These are phyloP conservation scores for Malus hybrid DNA, from an alignment of 331 rosid species.

Conservation along the genomic window DNA sequence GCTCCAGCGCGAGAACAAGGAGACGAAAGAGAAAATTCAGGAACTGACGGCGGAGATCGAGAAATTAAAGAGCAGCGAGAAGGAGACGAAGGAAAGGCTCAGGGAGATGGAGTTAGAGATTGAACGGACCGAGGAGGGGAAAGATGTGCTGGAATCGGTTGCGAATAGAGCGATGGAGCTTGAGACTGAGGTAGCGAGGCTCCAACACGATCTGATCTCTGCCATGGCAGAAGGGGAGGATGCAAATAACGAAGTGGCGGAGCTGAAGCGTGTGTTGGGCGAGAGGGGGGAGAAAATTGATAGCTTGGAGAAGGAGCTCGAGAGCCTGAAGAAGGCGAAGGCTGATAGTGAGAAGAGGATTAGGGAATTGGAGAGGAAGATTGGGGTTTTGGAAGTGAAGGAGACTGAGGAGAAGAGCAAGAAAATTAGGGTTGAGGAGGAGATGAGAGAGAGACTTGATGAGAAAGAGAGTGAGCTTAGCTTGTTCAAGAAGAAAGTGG, in stretches of 20 bases:
- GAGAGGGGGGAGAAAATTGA: slow-evolving; percentile 48
- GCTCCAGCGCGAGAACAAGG: slow-evolving; percentile 34
- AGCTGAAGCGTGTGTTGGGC: slow-evolving; percentile 35
- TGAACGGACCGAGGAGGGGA: slow-evolving; percentile 29
- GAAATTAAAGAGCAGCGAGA: slow-evolving; percentile 31
- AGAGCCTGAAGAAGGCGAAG: slow-evolving; percentile 37
- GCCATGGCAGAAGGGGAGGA: slow-evolving; percentile 42
- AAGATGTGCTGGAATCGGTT: slow-evolving; percentile 33
- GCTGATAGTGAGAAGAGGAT: slow-evolving; percentile 43
- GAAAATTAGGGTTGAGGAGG: slow-evolving; percentile 77
- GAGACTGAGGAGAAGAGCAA: slow-evolving; percentile 81
- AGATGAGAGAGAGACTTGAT: slow-evolving; percentile 53
- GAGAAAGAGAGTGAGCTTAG: slow-evolving; percentile 55
- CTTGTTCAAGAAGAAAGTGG: slow-evolving; percentile 26
- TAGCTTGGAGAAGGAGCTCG: slow-evolving; percentile 51
- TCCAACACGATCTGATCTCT: slow-evolving; percentile 55
- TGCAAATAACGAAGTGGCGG: slow-evolving; percentile 29
- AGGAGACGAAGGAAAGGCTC: slow-evolving; percentile 36
- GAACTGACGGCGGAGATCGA: slow-evolving; percentile 40
- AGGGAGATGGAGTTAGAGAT: slow-evolving; percentile 43
- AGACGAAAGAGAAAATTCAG: slow-evolving; percentile 37
- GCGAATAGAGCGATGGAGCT: slow-evolving; percentile 64
- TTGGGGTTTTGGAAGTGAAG: slow-evolving; percentile 64
- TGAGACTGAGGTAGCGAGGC: slow-evolving; percentile 70
- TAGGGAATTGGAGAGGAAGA: slow-evolving; percentile 82